Conservation (phyloP, 345 rosid genomes). For the Raphanus sativus region DNA sequence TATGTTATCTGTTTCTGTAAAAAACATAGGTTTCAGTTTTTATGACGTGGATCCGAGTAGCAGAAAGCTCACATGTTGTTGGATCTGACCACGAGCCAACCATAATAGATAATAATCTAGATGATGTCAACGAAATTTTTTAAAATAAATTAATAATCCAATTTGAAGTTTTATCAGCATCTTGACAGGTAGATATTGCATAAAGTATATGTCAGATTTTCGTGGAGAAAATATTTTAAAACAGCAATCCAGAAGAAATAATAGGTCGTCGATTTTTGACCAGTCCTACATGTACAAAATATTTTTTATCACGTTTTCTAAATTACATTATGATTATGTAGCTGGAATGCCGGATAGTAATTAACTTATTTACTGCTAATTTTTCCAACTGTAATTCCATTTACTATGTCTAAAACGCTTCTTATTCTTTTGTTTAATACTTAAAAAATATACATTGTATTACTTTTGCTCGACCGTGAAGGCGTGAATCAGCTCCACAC, state of each 20-base stretch:
- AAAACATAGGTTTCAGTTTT: neutral
- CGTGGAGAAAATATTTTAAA: neutral
- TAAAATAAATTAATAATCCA: neutral
- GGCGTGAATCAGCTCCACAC: neutral
- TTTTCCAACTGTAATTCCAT: neutral
- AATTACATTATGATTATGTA: neutral
- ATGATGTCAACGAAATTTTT: neutral
- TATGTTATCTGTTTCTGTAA: neutral
- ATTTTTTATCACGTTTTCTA: neutral
- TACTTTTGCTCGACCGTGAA: neutral
- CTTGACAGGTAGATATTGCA: constrained; percentile 26
- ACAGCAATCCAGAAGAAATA: neutral
- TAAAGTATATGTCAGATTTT: constrained; percentile 21
- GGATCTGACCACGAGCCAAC: constrained; percentile 22
- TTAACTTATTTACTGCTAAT: neutral
- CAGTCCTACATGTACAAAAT: neutral
- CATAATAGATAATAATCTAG: constrained; percentile 8
- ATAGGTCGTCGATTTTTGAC: neutral
- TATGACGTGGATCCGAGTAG: constrained; percentile 33
- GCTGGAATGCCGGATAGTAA: neutral
- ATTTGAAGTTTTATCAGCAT: constrained; percentile 6
- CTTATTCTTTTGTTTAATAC: neutral
- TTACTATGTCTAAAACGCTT: neutral
- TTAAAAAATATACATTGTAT: neutral
- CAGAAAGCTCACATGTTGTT: constrained; percentile 23